Conservation (phyloP, 2,329 filamentous ascomycete species). For the Diplocarpon rosae region DNA sequence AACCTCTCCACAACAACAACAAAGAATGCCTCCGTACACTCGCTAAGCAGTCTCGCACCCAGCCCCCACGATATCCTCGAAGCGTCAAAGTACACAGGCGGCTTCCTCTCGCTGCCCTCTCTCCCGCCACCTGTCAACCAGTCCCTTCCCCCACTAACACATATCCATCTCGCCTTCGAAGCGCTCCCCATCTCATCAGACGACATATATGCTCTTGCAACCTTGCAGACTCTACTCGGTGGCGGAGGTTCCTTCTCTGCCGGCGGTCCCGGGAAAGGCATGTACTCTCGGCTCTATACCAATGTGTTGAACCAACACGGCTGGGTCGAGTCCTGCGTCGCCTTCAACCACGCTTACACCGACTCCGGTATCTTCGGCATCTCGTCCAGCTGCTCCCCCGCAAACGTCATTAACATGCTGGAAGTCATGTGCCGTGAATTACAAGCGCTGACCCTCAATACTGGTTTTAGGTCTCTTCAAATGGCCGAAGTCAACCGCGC, state of each 20-base stretch:
- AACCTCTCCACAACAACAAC: slow-evolving; percentile 69
- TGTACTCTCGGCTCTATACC: slow-evolving; percentile 96
- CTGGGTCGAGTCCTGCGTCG: slow-evolving; percentile 92
- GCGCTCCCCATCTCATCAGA: slow-evolving; percentile 80
- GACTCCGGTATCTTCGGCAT: slow-evolving; percentile 95
- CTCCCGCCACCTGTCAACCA: slow-evolving; percentile 71
- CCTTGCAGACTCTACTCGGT: slow-evolving; percentile 87
- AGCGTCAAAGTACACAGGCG: slow-evolving; percentile 81
- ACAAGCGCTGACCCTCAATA: slow-evolving; percentile 63
- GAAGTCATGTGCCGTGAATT: slow-evolving; percentile 93
- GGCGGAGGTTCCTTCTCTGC: slow-evolving; percentile 95
- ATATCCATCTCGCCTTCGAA: slow-evolving; percentile 95
- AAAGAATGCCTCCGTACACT: slow-evolving; percentile 46
- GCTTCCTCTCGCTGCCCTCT: slow-evolving; percentile 75
- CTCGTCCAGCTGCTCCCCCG: slow-evolving; percentile 71
- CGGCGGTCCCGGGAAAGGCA: slow-evolving; percentile 93
- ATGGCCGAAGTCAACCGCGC: slow-evolving; percentile 75
- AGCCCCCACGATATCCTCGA: slow-evolving; percentile 44
- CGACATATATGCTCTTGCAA: slow-evolving; percentile 93
- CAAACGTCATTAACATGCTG: slow-evolving; percentile 70
- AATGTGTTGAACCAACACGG: slow-evolving; percentile 96
- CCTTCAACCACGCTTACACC: slow-evolving; percentile 96
- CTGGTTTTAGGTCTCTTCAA: slow-evolving; percentile 61
- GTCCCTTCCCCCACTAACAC: slow-evolving; percentile 68
- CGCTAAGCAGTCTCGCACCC: slow-evolving; percentile 32